A percentile compares a stretch with the other conserved stretches of the same genome.
These are phyloP conservation scores for Mortierella sp. DNA, from an alignment of 371 early-diverging fungal species.

Conservation along the genomic window DNA sequence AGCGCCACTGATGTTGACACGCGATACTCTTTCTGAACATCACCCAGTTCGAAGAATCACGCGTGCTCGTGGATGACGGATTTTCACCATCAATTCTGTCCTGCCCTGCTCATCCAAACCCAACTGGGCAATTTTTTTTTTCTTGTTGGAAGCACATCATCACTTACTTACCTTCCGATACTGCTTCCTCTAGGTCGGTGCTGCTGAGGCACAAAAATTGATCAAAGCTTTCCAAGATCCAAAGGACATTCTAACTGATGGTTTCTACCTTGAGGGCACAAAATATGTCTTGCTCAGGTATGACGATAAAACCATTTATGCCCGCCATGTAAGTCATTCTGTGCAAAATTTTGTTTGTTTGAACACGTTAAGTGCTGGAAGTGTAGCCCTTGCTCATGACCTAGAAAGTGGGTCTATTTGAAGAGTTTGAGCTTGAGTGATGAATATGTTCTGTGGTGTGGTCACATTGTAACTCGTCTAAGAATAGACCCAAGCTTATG, in stretches of 20 bases:
- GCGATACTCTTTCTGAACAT: background rate
- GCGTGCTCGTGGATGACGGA: background rate
- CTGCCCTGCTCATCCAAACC: too few species aligned
- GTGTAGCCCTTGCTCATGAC: too few species aligned
- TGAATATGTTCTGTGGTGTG: too few species aligned
- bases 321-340: constrained; percentile 75
- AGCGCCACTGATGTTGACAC: background rate
- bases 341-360: background rate
- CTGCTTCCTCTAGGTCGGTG: constrained; percentile 59
- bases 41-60: background rate
- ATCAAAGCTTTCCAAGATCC: constrained; percentile 75
- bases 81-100: background rate
- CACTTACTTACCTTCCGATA: background rate
- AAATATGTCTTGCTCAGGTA: constrained; percentile 84
- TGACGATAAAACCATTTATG: constrained; percentile 76
- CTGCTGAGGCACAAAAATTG: constrained; percentile 72
- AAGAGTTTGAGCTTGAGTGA: too few species aligned
- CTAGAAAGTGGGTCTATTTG: background rate
- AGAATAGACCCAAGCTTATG: background rate
- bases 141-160: background rate
- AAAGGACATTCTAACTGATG: constrained; percentile 68
- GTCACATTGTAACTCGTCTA: background rate
- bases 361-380: too few species aligned
- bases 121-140: background rate
- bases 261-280: constrained; percentile 73